These are phyloP conservation scores for Aspergillus hortae DNA, from an alignment of 2,329 filamentous ascomycete species.

Conservation along the genomic window DNA sequence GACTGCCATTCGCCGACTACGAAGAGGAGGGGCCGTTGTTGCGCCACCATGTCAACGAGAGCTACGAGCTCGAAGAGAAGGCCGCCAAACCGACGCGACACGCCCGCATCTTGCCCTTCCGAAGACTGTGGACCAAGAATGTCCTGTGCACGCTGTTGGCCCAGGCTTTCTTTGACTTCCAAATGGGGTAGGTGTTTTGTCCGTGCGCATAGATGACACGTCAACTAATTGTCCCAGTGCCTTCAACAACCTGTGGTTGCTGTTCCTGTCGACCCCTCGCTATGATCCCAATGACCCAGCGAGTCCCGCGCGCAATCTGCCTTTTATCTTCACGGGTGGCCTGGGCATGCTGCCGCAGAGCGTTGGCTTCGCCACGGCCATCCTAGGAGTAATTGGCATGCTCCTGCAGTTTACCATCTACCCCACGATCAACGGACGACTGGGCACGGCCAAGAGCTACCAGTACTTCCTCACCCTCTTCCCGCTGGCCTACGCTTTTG, in stretches of 20 bases:
- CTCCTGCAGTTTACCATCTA: constrained; percentile 68
- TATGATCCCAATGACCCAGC: constrained; percentile 41
- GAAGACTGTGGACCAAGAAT: constrained; percentile 53
- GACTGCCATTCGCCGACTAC: constrained; percentile 32
- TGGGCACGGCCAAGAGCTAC: constrained; percentile 67
- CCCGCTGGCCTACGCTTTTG: constrained; percentile 66
- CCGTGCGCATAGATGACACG: background rate
- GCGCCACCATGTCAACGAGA: constrained; percentile 26
- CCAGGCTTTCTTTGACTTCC: constrained; percentile 69
- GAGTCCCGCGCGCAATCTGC: constrained; percentile 44
- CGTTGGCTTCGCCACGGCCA: constrained; percentile 71
- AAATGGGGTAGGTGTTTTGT: constrained; percentile 49
- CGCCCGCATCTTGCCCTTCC: constrained; percentile 45
- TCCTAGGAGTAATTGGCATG: constrained; percentile 71
- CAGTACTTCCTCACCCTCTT: constrained; percentile 66
- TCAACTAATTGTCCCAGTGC: constrained; percentile 46
- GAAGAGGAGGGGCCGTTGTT: constrained; percentile 34
- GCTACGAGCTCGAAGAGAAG: constrained; percentile 38
- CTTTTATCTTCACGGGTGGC: constrained; percentile 64
- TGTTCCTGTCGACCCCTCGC: constrained; percentile 72
- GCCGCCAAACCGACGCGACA: constrained; percentile 31
- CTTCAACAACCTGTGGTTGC: constrained; percentile 73
- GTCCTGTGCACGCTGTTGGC: constrained; percentile 57
- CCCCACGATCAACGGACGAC: constrained; percentile 61
- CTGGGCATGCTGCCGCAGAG: constrained; percentile 66